Base-by-base conservation (phyloP, 2,329 filamentous ascomycete genomes). In the Ascochyta pisi region DNA sequence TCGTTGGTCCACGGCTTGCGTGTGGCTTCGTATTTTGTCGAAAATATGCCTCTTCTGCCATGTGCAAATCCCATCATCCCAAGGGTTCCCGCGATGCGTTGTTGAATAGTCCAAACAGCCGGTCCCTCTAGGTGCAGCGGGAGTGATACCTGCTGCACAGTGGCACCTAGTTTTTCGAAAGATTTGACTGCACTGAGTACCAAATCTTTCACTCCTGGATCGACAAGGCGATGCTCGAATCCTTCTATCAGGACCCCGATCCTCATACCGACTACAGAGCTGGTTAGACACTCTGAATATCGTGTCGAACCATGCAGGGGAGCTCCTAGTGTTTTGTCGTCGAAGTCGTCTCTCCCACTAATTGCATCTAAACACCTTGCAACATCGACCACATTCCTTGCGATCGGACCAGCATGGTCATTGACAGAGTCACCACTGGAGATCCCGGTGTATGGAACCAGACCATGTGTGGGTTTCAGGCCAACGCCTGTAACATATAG, bases 381-480 rank as follows among this genome's bases (percentile, higher is more conserved):
- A 8, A 66, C 58, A 37, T 72, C 64, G 29, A 16, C 58, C 3
- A 72, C 67, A 2, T 52, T 65, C 47, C 64, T 61, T 12, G 67
- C 66, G 29, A 73, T 65, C 7, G 70, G 70, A 12, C 76, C 76
- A 9, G 76, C 67, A 57, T 82, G 78, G 58, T 83, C 81, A 41
- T 78, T 80, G 67, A 38, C 78, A 56, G 22, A 75, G 64, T 29
- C 67, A 10, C 62, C 58, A 35, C 64, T 67, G 4, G 73, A 73
- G 6, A 81, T 79, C 0, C 80, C 81, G 0, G 81, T 83, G 57
- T 83, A 83, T 0, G 81, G 81, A 1, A 83, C 74, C 2, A 83
- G 67, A 0, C 81, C 81, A 64, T 78, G 76, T 0, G 81, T 82
- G 0, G 81, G 77, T 55, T 84, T 72, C 2, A 83, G 68, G 0